Percentiles rank a stretch among this genome's conserved stretches.
Evolutionary conservation across 768 basidiomycete species (phyloP).

Genomic region (Kwoniella bestiolae): DNA sequence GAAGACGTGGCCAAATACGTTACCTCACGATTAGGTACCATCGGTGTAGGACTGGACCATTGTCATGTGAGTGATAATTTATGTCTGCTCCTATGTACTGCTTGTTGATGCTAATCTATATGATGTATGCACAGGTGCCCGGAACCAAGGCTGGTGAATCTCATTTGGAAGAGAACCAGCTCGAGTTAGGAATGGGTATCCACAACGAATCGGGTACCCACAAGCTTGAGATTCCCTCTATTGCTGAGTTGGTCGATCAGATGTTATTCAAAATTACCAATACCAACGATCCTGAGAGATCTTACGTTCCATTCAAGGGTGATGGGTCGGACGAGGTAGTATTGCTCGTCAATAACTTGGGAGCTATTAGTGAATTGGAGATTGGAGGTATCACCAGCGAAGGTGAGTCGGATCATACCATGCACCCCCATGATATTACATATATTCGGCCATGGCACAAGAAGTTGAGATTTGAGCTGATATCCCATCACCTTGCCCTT

Average conservation of each 20-base stretch:
- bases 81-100: neutral
- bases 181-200: slow-evolving; percentile 59
- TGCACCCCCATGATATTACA: no score
- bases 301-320: slow-evolving; percentile 59
- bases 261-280: slow-evolving; percentile 57
- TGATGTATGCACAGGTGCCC: no score
- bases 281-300: slow-evolving; percentile 57
- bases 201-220: slow-evolving; percentile 61
- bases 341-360: slow-evolving; percentile 59
- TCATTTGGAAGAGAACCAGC: slow-evolving; percentile 55
- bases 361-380: slow-evolving; percentile 54
- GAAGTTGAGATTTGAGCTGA: no score
- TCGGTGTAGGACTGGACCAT: slow-evolving; percentile 59
- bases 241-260: slow-evolving; percentile 54
- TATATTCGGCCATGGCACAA: no score
- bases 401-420: slow-evolving; percentile 23
- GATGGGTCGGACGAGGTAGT: slow-evolving; percentile 68
- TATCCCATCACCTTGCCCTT: no score
- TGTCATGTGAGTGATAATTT: slow-evolving; percentile 53
- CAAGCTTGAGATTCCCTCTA: slow-evolving; percentile 48
- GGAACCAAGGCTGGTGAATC: slow-evolving; percentile 55
- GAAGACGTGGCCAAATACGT: slow-evolving; percentile 53
- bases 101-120: neutral
- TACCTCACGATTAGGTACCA: slow-evolving; percentile 52
- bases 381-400: slow-evolving; percentile 50